Evolutionary conservation across 495 filamentous ascomycete species (phyloP), one percentile per base, ranked within the genome.

Genomic region (Hyaloscypha bicolor): DNA sequence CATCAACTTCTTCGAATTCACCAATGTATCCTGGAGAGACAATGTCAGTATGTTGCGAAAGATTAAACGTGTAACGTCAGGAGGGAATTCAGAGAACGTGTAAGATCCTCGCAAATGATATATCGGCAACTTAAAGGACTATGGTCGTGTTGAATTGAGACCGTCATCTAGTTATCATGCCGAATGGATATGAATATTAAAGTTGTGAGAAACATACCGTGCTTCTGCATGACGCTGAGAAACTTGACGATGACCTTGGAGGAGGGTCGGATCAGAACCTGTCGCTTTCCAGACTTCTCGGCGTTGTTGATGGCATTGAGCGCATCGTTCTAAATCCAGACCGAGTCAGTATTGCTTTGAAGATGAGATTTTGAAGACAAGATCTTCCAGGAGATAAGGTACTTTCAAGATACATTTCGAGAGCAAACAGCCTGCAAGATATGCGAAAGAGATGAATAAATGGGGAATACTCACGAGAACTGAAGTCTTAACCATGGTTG

Each of bases 201-300:
- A 70, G 62, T 37, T 56, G 11, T 37, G 12, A 11, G 30, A 29
- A 32, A 91, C 93, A 67, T 94, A 98, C 95, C 96, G 82, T 99
- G 96, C 82, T 90, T 90, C 85, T 98, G 95, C 95, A 98, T 98
- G 79, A 97, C 94, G 78, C 86, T 87, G 74, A 99, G 84, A 88
- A 97, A 98, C 88, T 97, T 98, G 86, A 97, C 87, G 75, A 97
- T 98, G 85, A 98, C 95, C 89, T 99, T 99, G 76, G 94, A 97
- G 80, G 86, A 90, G 76, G 95, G 95, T 69, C 93, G 87, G 85
- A 99, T 96, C 74, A 98, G 80, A 74, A 97, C 95, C 83, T 99
- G 95, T 73, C 95, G 93, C 90, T 97, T 97, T 79, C 95, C 95
- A 73, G 89, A 85, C 90, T 98, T 97, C 88, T 99, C 95, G 86